Base-by-base conservation (phyloP, 495 filamentous ascomycete genomes). In the Penicillium daleae region DNA sequence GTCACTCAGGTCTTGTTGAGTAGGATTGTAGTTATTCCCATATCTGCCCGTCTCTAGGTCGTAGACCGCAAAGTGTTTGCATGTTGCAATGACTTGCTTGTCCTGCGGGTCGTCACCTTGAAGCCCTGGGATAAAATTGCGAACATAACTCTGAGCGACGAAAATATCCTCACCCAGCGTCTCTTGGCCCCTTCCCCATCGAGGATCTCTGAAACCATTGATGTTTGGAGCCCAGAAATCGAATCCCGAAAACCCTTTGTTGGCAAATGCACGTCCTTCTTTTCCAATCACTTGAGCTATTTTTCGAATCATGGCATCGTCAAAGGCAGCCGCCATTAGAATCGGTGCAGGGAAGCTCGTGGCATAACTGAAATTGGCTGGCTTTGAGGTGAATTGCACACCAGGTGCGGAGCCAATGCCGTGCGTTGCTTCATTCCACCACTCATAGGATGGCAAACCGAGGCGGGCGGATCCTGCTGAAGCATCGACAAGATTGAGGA, bases 21-120 rank as follows among this genome's bases (percentile, higher is more conserved):
- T 76, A 55, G 83, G 80, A 57, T 78, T 77, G 6, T 79, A 80
- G 64, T 86, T 72, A 64, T 81, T 81, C 4, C 72, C 76, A 54
- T 83, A 78, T 10, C 83, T 70, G 13, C 66, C 65, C 62, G 75
- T 80, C 61, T 89, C 87, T 1, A 88, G 67, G 62, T 90, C 86
- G 66, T 89, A 87, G 6, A 74, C 84, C 4, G 82, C 85, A 55
- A 76, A 87, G 65, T 88, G 85, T 64, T 86, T 87, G 72, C 82
- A 85, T 7, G 85, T 88, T 21, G 84, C 80, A 39, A 85, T 76
- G 29, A 86, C 71, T 59, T 81, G 80, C n/a, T 77, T 71, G 58
- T 72, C 66, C n/a, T 66, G 59, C 0, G 75, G 71, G 21, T 67
- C 54, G 31, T 63, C 56, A 9, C 83, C 85, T 63, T 89, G 81